phyloP scores from a whole-genome alignment of 441 rosid genomes.

The Pelargonium cotyledonis region DNA sequence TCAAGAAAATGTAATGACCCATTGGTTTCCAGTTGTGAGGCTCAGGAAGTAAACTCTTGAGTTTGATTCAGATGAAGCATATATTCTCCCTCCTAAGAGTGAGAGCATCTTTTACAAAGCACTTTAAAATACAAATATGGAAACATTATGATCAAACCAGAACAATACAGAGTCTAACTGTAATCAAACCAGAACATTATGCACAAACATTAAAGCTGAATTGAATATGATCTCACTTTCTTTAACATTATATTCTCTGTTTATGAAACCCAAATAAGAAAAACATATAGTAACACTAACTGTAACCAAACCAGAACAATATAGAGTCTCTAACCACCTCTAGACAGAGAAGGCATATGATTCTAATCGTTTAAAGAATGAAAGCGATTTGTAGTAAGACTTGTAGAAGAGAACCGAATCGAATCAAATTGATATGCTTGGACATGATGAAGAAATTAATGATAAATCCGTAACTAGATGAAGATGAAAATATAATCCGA shows the following conservation, averaged over 20 bases:
- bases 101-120: neutral
- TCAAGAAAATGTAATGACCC: slow-evolving; percentile 12
- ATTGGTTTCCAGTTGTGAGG: neutral
- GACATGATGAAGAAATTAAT: neutral
- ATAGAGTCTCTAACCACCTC: neutral
- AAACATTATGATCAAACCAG: neutral
- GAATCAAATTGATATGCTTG: neutral
- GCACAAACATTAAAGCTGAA: neutral
- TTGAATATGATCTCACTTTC: neutral
- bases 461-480: neutral
- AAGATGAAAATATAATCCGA: neutral
- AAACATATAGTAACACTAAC: neutral
- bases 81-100: neutral
- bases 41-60: neutral
- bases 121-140: neutral
- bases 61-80: neutral
- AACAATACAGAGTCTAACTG: no score
- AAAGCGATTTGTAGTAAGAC: neutral
- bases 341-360: slow-evolving; percentile 17
- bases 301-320: neutral
- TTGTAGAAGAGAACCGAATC: neutral
- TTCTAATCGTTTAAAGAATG: slow-evolving; percentile 7
- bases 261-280: neutral
- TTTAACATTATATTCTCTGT: neutral
- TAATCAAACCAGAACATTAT: neutral